Evolutionary conservation across 352 stramenopile species (phyloP), one percentile per base, ranked within the genome.

Genomic region (Phytophthora rubi): DNA sequence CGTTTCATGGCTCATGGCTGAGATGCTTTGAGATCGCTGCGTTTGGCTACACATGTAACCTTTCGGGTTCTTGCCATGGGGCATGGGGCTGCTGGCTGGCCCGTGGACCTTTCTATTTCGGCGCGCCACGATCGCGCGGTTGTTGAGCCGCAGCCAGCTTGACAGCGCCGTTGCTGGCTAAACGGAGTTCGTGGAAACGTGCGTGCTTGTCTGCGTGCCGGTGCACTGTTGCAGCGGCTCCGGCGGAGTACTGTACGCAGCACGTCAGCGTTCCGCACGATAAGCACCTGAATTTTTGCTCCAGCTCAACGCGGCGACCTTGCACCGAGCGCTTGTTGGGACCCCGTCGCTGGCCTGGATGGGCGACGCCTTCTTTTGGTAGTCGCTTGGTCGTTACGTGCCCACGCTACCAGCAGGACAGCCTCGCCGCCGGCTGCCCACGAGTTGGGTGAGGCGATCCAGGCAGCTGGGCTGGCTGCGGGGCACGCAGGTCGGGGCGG

Each of bases 361-460:
- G 65, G 45, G 67, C 62, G 58, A 13, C 30, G 35, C 4, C 39
- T 65, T 55, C 62, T 78, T 75, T 78, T 77, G 62, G 52, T 75
- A 78, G 71, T 78, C 66, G 71, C 57, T 71, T 71, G 65, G 30
- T 71, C 55, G 65, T 59, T 62, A 64, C 54, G 28, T 59, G 48
- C 54, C 23, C 53, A 65, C 70, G 54, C 47, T 62, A 53, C 59
- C 35, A 65, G 70, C n/a, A 58, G 66, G 51, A 71, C 56, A 75
- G 57, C 30, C 59, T 39, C 53, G 30, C 26, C 21, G n/a, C 23
- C 47, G 6, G 33, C 54, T 73, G 51, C 44, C 55, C 52, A 67
- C 49, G 56, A 74, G 49, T 70, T 68, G 12, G 53, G 65, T 42
- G 65, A 67, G 62, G 44, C 28, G 56, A 44, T 44, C 35, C 35